Base-by-base conservation (phyloP, 1,284 basidiomycete species). In the Fomitopsis betulina region DNA sequence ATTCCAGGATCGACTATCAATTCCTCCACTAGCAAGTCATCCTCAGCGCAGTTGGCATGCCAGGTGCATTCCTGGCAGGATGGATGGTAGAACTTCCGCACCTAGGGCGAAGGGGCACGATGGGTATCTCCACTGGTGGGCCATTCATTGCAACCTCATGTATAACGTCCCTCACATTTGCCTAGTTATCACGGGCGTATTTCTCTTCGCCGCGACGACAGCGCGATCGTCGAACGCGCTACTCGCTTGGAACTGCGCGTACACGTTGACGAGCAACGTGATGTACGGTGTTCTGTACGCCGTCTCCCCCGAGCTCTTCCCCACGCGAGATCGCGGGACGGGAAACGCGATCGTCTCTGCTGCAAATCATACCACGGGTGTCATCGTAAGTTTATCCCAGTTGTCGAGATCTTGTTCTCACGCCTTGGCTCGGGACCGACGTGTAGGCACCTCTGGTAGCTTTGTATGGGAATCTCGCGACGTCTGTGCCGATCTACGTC, bases 271-370 rank as follows among this genome's bases (percentile, higher is more conserved):
- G 62, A 82, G 79, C 64, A 87, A 86, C 65, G 80, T 86, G 58
- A 89, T 90, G 87, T 90, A 89, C 65, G 87, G 85, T 12, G 83
- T 89, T 2, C 69, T 90, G 10, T 91, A 89, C 62, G 85, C 84
- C 23, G 70, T 85, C 45, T 80, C 82, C 12, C 81, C 85, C 4
- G 87, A 91, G 68, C 76, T 89, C 9, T 89, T 91, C 68, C 87
- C 88, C 0, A 82, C 86, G 7, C 86, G 84, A 62, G 79, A 86
- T 66, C 76, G 89, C 30, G 89, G 89, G 3, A 90, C 89, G 7
- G 88, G 89, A 1, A 89, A 87, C 62, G 86, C 84, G 0, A 68
- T 91, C 57, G 82, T 79, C 4, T 79, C 85, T 13, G 81, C 79
- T 1, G 82, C 82, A 0, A 81, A 81, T 53, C 77, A 86, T 7